Percentiles rank a stretch among this genome's conserved stretches.
These are phyloP conservation scores for Xylaria digitata DNA, from an alignment of 2,329 filamentous ascomycete species.

Conservation along the genomic window DNA sequence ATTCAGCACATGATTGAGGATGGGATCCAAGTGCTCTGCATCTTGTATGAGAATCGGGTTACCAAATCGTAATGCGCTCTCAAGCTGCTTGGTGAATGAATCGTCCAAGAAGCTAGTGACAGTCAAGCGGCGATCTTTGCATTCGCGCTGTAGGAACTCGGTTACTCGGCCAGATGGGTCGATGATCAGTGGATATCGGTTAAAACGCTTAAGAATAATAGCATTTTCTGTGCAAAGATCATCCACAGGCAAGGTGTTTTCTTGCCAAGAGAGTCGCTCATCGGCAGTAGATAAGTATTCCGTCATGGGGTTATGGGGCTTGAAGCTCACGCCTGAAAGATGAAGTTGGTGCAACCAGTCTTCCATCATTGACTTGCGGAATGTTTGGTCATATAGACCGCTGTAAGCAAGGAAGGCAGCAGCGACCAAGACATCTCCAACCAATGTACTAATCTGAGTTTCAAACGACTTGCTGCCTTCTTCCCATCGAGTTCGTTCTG, in stretches of 20 bases:
- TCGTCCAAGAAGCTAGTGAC: slow-evolving; percentile 98
- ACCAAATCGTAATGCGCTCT: slow-evolving; percentile 95
- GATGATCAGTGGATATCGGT: slow-evolving; percentile 97
- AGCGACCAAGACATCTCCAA: slow-evolving; percentile 95
- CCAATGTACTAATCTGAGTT: slow-evolving; percentile 94
- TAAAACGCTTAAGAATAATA: slow-evolving; percentile 97
- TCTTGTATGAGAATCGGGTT: slow-evolving; percentile 99
- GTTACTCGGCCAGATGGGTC: slow-evolving; percentile 95
- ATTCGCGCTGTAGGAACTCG: slow-evolving; percentile 95
- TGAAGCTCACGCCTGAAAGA: slow-evolving; percentile 92
- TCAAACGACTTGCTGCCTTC: slow-evolving; percentile 98
- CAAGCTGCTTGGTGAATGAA: slow-evolving; percentile 96
- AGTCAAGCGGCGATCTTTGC: slow-evolving; percentile 90
- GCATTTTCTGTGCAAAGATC: slow-evolving; percentile 99
- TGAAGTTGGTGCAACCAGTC: slow-evolving; percentile 96
- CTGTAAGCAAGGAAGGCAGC: slow-evolving; percentile 97
- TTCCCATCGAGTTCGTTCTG: slow-evolving; percentile 93
- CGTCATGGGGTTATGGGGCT: slow-evolving; percentile 91
- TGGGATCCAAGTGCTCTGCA: slow-evolving; percentile 95
- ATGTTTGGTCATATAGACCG: slow-evolving; percentile 97
- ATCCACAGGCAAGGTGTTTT: slow-evolving; percentile 91
- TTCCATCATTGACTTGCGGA: slow-evolving; percentile 96
- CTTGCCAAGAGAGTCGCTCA: slow-evolving; percentile 94
- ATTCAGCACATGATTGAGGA: slow-evolving; percentile 98
- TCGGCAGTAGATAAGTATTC: slow-evolving; percentile 98